phyloP scores from a whole-genome alignment of 2,329 filamentous ascomycete species.

The Aspergillus nomiae region DNA sequence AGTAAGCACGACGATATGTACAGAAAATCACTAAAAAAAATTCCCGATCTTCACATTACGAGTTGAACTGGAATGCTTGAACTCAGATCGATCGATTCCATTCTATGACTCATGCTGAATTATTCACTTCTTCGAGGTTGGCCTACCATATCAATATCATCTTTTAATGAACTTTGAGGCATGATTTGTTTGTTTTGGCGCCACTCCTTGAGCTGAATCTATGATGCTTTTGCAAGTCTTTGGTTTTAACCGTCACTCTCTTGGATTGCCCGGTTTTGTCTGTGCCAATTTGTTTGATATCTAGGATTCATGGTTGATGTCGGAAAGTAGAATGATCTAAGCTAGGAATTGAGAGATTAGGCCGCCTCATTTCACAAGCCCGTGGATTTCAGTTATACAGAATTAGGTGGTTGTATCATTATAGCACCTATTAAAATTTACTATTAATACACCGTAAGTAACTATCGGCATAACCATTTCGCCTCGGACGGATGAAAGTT shows the following conservation, averaged over 20 bases:
- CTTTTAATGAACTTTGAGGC: slow-evolving; percentile 30
- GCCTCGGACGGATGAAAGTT: background rate
- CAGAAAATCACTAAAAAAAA: background rate
- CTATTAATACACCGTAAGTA: background rate
- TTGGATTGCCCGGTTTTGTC: slow-evolving; percentile 4
- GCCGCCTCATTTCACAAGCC: slow-evolving; percentile 40
- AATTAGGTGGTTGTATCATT: background rate
- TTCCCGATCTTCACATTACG: background rate
- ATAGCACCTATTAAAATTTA: background rate
- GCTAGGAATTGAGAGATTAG: slow-evolving; percentile 46
- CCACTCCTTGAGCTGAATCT: slow-evolving; percentile 16
- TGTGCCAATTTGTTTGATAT: slow-evolving; percentile 17
- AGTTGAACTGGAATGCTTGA: slow-evolving; percentile 37
- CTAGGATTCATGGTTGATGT: slow-evolving; percentile 18
- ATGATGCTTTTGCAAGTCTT: slow-evolving; percentile 15
- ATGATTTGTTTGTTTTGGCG: slow-evolving; percentile 21
- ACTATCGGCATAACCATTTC: background rate
- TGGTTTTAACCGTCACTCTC: background rate
- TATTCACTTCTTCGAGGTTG: slow-evolving; percentile 48
- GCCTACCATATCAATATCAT: slow-evolving; percentile 40
- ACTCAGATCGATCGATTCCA: slow-evolving; percentile 17
- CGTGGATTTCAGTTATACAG: background rate
- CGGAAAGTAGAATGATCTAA: slow-evolving; percentile 34
- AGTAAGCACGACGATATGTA: background rate
- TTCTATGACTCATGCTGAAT: slow-evolving; percentile 30